Evolutionary conservation across 1,139 yeast species (phyloP).

Genomic region (Kodamaea anthophila): DNA sequence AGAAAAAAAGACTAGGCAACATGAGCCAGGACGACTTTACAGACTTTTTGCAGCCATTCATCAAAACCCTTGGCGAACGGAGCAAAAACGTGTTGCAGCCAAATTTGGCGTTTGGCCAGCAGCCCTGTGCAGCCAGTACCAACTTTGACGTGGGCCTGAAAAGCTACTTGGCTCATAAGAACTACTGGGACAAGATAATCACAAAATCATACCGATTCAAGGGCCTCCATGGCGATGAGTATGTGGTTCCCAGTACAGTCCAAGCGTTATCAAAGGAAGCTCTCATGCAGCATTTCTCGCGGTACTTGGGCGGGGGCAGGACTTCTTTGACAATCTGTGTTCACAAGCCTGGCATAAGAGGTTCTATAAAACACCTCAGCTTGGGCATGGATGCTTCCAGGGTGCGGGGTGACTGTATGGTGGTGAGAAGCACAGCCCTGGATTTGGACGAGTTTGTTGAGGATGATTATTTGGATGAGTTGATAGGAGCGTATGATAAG

Average conservation of each 20-base stretch:
- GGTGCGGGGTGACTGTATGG: too few species aligned
- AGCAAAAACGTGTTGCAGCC: constrained; percentile 13
- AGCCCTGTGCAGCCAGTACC: constrained; percentile 21
- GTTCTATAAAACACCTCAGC: too few species aligned
- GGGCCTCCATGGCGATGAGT: constrained; percentile 27
- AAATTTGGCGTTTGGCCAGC: constrained; percentile 16
- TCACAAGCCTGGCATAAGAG: constrained; percentile 26
- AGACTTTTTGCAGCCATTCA: constrained; percentile 29
- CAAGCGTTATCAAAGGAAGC: constrained; percentile 18
- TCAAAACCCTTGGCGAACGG: constrained; percentile 15
- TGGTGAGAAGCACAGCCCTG: not conserved
- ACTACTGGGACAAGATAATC: constrained; percentile 44
- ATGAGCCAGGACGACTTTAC: constrained; percentile 29
- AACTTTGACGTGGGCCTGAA: constrained; percentile 19
- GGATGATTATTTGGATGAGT: constrained; percentile 1
- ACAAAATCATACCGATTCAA: constrained; percentile 34
- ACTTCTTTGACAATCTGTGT: constrained; percentile 23
- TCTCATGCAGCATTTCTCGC: constrained; percentile 27
- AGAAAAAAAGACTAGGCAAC: constrained; percentile 22
- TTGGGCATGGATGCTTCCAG: too few species aligned
- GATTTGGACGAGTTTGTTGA: not conserved
- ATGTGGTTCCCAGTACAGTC: constrained; percentile 24
- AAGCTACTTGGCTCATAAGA: constrained; percentile 34
- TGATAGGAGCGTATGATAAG: constrained; percentile 1
- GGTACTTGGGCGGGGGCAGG: constrained; percentile 19